Evolutionary conservation across 2,329 filamentous ascomycete species (phyloP).

Genomic region (Pseudogymnoascus sp.): DNA sequence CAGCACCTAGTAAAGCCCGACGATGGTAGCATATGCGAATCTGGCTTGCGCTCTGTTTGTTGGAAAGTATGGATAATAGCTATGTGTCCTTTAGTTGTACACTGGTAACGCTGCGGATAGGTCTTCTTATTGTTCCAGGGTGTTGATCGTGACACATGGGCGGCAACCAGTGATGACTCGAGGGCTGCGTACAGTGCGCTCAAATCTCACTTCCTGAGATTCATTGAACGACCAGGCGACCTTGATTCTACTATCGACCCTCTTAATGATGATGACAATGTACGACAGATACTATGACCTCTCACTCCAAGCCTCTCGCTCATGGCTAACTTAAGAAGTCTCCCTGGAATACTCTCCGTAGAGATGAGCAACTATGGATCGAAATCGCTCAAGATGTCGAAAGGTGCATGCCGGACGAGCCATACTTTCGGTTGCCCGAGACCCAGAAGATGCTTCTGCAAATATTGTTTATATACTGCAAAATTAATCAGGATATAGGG

Average conservation of each 20-base stretch:
- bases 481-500: constrained; percentile 74
- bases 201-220: constrained; percentile 67
- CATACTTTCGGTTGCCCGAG: constrained; percentile 73
- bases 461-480: constrained; percentile 90
- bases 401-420: constrained; percentile 79
- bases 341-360: constrained; percentile 79
- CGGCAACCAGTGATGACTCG: constrained; percentile 55
- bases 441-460: constrained; percentile 79
- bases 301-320: background rate
- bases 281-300: constrained; percentile 27
- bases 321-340: constrained; percentile 55
- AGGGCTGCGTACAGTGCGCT: constrained; percentile 67
- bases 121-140: constrained; percentile 72
- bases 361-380: constrained; percentile 73
- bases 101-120: constrained; percentile 35
- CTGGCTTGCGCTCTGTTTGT: constrained; percentile 75
- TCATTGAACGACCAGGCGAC: constrained; percentile 77
- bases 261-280: constrained; percentile 67
- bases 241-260: constrained; percentile 71
- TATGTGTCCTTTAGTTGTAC: background rate
- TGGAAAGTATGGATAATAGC: constrained; percentile 62
- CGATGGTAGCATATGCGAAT: constrained; percentile 53
- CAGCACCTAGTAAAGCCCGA: constrained; percentile 57
- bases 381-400: constrained; percentile 95
- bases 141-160: constrained; percentile 60